Evolutionary conservation across 805 yeast genomes (phyloP).

Genomic region (Ogataea naganishii): DNA sequence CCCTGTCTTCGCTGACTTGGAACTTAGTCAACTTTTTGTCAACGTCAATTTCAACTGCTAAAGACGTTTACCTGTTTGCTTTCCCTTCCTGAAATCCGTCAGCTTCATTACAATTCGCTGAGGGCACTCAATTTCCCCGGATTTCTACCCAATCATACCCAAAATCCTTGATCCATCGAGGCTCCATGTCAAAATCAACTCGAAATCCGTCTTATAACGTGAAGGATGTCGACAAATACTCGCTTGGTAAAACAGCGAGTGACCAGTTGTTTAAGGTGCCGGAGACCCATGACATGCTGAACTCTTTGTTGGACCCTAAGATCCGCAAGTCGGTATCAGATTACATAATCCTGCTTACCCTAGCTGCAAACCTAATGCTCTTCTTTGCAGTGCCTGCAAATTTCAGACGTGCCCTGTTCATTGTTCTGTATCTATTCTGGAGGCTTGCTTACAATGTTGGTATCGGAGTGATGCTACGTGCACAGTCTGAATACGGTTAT

Average conservation of each 20-base stretch:
- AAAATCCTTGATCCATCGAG: no score
- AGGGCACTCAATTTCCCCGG: no score
- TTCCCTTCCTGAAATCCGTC: no score
- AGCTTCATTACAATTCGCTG: no score
- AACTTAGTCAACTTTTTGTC: no score
- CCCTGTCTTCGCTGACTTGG: no score
- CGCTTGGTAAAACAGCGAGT: constrained; percentile 33
- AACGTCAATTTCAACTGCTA: no score
- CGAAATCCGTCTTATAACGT: constrained; percentile 4
- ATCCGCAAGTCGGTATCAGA: constrained; percentile 62
- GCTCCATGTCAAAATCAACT: background rate
- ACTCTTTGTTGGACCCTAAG: constrained; percentile 72
- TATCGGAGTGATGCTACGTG: constrained; percentile 60
- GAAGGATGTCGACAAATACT: constrained; percentile 10
- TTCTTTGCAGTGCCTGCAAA: constrained; percentile 16
- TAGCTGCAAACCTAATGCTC: constrained; percentile 26
- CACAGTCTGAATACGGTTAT: constrained; percentile 54
- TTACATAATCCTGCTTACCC: constrained; percentile 40
- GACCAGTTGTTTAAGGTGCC: constrained; percentile 43
- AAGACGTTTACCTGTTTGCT: no score
- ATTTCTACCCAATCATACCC: no score
- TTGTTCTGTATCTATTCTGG: constrained; percentile 62
- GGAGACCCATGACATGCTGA: constrained; percentile 75
- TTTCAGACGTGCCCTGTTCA: constrained; percentile 30
- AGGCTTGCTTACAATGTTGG: constrained; percentile 70